Percentiles rank a stretch among this genome's conserved stretches.
These are phyloP conservation scores for Mucor indicus DNA, from an alignment of 371 early-diverging fungal species.

Conservation along the genomic window DNA sequence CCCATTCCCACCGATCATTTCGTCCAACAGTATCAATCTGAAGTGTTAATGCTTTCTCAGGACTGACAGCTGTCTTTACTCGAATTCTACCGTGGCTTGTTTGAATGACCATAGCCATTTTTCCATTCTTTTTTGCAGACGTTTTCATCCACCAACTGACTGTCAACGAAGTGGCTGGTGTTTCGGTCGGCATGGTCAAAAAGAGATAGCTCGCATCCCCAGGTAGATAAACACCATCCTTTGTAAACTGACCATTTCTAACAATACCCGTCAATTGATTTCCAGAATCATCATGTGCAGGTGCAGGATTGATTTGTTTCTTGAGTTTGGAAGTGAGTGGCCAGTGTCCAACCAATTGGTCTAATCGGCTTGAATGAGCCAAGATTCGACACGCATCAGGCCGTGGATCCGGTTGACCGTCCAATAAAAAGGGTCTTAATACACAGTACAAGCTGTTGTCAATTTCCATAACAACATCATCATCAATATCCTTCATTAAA, in stretches of 20 bases:
- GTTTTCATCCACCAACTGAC: constrained; percentile 52
- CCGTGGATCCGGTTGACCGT: constrained; percentile 30
- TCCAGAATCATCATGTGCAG: constrained; percentile 37
- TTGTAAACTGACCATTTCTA: constrained; percentile 20
- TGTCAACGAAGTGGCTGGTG: constrained; percentile 21
- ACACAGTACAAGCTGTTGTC: constrained; percentile 49
- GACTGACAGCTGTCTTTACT: constrained; percentile 20
- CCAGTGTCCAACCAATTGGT: constrained; percentile 47
- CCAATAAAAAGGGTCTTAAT: constrained; percentile 35
- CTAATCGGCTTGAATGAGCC: constrained; percentile 12
- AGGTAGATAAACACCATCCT: constrained; percentile 20
- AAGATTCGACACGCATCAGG: constrained; percentile 31
- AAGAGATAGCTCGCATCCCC: constrained; percentile 40
- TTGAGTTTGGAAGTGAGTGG: constrained; percentile 6
- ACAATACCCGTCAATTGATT: constrained; percentile 33
- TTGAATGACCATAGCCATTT: constrained; percentile 38
- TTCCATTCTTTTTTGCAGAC: constrained; percentile 13
- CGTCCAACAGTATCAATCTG: constrained; percentile 21
- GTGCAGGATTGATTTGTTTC: constrained; percentile 15
- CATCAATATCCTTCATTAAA: constrained; percentile 33
- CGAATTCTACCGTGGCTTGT: constrained; percentile 37
- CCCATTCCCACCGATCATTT: constrained; percentile 29
- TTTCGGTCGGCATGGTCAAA: constrained; percentile 29
- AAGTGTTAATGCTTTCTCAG: constrained; percentile 13
- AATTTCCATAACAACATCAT: constrained; percentile 33